Conservation (phyloP, 768 basidiomycete species). For the Pleurotus ostreatus region DNA sequence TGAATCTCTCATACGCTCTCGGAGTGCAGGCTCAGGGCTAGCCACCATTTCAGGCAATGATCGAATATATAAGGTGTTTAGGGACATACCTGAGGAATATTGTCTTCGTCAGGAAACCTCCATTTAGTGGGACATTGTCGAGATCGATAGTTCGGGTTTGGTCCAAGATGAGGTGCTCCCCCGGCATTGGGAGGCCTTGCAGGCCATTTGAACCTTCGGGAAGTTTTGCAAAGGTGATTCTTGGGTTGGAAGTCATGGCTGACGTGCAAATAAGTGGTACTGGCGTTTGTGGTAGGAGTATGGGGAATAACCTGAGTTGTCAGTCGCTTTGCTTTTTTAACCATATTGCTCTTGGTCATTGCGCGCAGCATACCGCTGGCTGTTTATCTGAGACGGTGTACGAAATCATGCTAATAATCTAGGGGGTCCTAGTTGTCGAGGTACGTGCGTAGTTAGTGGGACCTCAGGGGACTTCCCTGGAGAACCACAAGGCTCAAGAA, state of each 20-base stretch:
- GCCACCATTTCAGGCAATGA: not conserved
- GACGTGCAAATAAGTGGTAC: too few species aligned
- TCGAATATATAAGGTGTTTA: not conserved
- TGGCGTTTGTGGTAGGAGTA: not conserved
- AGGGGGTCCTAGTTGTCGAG: too few species aligned
- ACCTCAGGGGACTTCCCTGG: too few species aligned
- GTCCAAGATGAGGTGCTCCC: conserved; percentile 10
- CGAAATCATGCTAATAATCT: too few species aligned
- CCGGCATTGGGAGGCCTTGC: not conserved
- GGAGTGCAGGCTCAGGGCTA: conserved; percentile 20
- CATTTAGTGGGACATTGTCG: conserved; percentile 16
- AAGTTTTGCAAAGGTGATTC: conserved; percentile 3
- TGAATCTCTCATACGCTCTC: conserved; percentile 26
- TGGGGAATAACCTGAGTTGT: too few species aligned
- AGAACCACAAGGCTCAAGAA: too few species aligned
- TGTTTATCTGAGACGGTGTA: too few species aligned
- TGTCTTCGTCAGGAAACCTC: conserved; percentile 18
- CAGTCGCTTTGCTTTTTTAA: too few species aligned
- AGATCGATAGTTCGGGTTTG: conserved; percentile 16
- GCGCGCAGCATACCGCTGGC: too few species aligned
- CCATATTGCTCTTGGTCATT: too few species aligned
- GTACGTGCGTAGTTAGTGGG: too few species aligned
- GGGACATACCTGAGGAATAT: conserved; percentile 12
- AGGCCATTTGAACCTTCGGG: not conserved
- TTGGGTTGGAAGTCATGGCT: conserved; percentile 1